Base-by-base conservation (phyloP, 805 yeast species). In the Jamesozyma piceae region DNA sequence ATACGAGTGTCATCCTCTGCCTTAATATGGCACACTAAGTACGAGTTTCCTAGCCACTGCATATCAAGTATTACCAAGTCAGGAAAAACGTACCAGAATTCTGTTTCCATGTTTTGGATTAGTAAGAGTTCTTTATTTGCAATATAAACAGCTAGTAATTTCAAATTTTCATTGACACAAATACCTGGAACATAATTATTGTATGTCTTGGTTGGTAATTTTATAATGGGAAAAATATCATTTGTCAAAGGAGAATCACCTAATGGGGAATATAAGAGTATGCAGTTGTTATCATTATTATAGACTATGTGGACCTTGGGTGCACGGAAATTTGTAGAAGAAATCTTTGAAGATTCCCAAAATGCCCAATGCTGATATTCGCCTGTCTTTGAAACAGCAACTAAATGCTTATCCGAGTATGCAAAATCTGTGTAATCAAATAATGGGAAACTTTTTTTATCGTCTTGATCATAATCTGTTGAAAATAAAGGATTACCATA, bases 21-120 rank as follows among this genome's bases (percentile, higher is more conserved):
- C 36, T 44, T 47, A 17, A 50, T 43, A 27, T 53, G 54, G 33
- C 61, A 53, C 1, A 63, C 36, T 37, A 62, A 38, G 46, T 60
- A 61, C 5, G 58, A 53, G 21, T 42, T 47, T 4, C 60, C 63
- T 19, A 63, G 22, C 67, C 67, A 63, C n/a, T 53, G 49, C 53
- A 58, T 47, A 37, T 57, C 58, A 4, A 57, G 20, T 4, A 62
- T 49, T 1, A 44, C 42, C 31, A 55, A 32, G 17, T 58, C 57
- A 5, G 41, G 38, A 45, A 58, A 62, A 24, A 49, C 50, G 32
- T 45, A 45, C 67, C 67, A 63, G 9, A 38, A 32, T 36, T 49
- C 54, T 4, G 61, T 53, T 31, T 52, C 56, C 39, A 55, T 24
- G 43, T 59, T 55, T 18, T 54, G 55, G 5, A 63, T 35, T n/a